These are phyloP conservation scores for Gracilaria caudata DNA, from an alignment of 23 red algal species.

Conservation along the genomic window DNA sequence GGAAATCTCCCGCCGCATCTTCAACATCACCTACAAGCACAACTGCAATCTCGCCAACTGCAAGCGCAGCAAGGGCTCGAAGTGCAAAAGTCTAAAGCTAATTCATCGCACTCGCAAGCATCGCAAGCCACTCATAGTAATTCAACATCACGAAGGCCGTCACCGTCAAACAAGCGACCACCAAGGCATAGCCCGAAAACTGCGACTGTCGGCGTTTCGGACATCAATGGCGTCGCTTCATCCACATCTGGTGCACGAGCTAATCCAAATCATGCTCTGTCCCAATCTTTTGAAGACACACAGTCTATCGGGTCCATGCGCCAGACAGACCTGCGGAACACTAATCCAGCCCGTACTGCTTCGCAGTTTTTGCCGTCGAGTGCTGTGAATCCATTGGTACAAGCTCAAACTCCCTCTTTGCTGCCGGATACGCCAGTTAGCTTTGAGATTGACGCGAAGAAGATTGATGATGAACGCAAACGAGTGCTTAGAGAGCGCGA, in stretches of 20 bases:
- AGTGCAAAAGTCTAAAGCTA: conserved; percentile 11
- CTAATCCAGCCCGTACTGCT: neutral
- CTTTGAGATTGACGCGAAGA: conserved; percentile 12
- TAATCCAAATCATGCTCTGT: conserved; percentile 21
- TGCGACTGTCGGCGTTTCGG: neutral
- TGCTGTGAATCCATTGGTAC: conserved; percentile 3
- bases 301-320: conserved; percentile 13
- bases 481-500: neutral
- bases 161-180: conserved; percentile 4
- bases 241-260: conserved; percentile 17
- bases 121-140: conserved; percentile 27
- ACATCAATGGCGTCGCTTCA: neutral
- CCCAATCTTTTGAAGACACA: conserved; percentile 10
- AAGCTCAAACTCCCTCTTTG: neutral
- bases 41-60: conserved; percentile 20
- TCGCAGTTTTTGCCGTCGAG: neutral
- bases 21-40: conserved; percentile 16
- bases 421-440: neutral
- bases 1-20: neutral
- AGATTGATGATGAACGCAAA: neutral
- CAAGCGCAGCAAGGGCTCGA: conserved; percentile 2
- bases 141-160: conserved; percentile 5
- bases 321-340: neutral
- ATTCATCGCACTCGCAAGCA: conserved; percentile 15
- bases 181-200: conserved; percentile 3